Evolutionary conservation across 23 red algal species (phyloP), one percentile per base, ranked within the genome.

Genomic region (Gracilaria caudata): DNA sequence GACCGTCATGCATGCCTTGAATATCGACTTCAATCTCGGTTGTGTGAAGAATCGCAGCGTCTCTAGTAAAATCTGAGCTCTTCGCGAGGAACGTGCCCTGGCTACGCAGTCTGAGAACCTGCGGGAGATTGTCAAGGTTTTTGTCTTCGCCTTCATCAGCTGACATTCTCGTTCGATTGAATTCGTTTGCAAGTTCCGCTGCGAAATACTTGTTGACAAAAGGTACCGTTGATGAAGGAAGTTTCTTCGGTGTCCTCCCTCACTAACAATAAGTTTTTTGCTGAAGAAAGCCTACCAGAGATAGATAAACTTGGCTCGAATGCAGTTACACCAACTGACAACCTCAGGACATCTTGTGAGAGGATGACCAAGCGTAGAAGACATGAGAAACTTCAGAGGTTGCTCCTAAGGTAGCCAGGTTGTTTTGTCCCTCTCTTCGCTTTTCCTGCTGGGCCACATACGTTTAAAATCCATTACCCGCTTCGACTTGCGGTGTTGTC

Each of bases 11-110:
- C 35, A 55, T 58, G 43, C 82, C 82, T 71, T 86, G 60, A 45
- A 72, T 73, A 35, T 68, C 82, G 44, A 86, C 82, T 73, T 73
- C 82, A 58, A 86, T 68, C 9, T 86, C 82, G 20, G 82, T 72
- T 3, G 82, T 73, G 44, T 86, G 82, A 17, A 86, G 65, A 56
- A 86, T 86, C 40, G 82, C 82, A n/a, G 82, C 61, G 47, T 64
- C 82, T 10, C 82, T 13, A 8, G 82, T 86, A 40, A 86, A 86
- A 56, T 86, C 65, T 20, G 82, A 86, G 66, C 82, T 86, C 28
- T 74, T 86, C 34, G 82, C 82, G 21, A 86, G 82, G 33, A 86
- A 71, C 9, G 82, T 86, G 41, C 82, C 82, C 24, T 73, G 61
- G 9, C 82, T 71, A 7, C 46, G 60, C 65, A 86, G 46, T 38